Evolutionary conservation across 805 yeast species (phyloP).

Genomic region (Yarrowia deformans): DNA sequence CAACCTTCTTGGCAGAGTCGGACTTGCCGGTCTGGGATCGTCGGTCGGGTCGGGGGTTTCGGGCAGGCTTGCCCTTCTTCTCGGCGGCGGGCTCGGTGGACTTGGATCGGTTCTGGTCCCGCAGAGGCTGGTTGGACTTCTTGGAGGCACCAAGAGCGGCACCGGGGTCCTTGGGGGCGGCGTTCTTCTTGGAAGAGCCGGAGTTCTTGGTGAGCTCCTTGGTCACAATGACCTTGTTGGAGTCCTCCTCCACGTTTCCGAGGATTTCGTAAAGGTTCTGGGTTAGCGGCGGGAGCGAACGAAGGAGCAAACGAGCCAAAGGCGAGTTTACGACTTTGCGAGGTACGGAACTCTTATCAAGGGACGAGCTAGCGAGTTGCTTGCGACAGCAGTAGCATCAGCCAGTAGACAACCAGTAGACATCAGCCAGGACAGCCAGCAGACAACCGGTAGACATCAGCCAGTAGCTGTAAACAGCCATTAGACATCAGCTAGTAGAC

Average conservation of each 20-base stretch:
- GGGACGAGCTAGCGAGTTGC: no score
- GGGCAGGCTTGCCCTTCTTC: constrained; percentile 64
- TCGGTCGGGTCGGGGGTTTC: constrained; percentile 64
- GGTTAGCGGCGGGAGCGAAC: neutral
- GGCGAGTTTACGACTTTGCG: no score
- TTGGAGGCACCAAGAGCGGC: constrained; percentile 89
- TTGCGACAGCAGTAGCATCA: no score
- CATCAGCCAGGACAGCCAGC: no score
- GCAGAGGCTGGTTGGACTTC: constrained; percentile 72
- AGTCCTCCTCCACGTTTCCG: constrained; percentile 44
- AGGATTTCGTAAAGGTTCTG: constrained; percentile 45
- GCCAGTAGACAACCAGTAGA: no score
- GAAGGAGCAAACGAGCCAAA: neutral
- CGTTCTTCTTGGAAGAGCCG: constrained; percentile 83
- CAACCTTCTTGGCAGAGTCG: constrained; percentile 84
- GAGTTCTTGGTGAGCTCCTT: constrained; percentile 68
- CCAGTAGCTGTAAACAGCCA: no score
- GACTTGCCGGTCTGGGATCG: constrained; percentile 82
- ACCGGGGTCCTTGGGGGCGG: constrained; percentile 57
- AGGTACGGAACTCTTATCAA: no score
- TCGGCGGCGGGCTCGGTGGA: constrained; percentile 51
- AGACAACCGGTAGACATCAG: no score
- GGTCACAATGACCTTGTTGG: constrained; percentile 40
- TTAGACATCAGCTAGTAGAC: no score
- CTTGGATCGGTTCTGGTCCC: constrained; percentile 59